Conservation (phyloP, 73 alveolate species). For the Symbiodinium pilosum region DNA sequence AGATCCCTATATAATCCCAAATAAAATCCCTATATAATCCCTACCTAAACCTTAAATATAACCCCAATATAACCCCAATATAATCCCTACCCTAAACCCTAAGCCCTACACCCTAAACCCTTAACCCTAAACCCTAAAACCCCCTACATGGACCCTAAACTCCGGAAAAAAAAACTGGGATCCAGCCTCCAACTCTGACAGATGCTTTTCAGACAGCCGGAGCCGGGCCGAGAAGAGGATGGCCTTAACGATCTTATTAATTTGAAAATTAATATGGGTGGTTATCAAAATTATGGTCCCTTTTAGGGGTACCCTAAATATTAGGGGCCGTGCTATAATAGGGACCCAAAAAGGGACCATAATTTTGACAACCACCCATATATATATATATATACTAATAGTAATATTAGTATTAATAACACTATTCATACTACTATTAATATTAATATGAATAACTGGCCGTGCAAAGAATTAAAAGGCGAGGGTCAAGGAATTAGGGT, state of each 20-base stretch:
- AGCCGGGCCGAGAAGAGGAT: constrained; percentile 87
- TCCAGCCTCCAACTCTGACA: constrained; percentile 30
- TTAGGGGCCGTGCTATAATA: too few relatives aligned
- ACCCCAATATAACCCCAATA: too few relatives aligned
- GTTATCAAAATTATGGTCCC: background rate
- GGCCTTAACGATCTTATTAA: background rate
- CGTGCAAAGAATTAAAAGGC: too few relatives aligned
- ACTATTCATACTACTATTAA: too few relatives aligned
- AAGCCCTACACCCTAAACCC: background rate
- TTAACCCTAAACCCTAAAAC: background rate
- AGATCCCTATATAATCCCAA: too few relatives aligned
- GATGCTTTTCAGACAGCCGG: constrained; percentile 42
- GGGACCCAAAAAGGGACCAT: too few relatives aligned
- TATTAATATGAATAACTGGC: too few relatives aligned
- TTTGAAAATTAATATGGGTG: background rate
- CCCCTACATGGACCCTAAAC: background rate
- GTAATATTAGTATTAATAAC: too few relatives aligned
- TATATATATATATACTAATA: too few relatives aligned
- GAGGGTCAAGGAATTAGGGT: too few relatives aligned
- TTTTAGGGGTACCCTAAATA: background rate
- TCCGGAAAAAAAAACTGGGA: background rate
- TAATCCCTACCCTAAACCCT: background rate
- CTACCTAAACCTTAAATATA: background rate
- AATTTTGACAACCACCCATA: too few relatives aligned
- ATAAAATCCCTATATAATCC: too few relatives aligned